Percentiles rank a stretch among this genome's conserved stretches.
Evolutionary conservation across 2,329 filamentous ascomycete species (phyloP).

Genomic region (Akanthomyces muscarius): DNA sequence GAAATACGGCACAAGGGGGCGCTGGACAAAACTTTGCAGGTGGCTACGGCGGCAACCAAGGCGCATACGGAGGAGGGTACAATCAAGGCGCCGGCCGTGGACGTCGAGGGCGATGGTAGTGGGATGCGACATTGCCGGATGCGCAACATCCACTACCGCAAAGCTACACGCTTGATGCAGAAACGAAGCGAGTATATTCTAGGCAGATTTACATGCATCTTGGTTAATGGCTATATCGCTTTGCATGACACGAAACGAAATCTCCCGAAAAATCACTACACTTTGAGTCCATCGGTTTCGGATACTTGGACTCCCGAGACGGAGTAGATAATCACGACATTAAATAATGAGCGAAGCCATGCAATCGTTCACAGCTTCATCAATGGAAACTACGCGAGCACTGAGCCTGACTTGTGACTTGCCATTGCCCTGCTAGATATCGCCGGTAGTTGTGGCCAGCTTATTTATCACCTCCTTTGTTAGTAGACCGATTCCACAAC

Average conservation of each 20-base stretch:
- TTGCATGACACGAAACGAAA: background rate
- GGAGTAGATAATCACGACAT: too few species aligned
- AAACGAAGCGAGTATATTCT: background rate
- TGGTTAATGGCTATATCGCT: too few species aligned
- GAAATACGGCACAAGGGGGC: constrained; percentile 39
- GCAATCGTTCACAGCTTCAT: too few species aligned
- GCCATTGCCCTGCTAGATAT: background rate
- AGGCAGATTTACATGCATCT: background rate
- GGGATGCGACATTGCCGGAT: background rate
- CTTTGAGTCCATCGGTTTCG: too few species aligned
- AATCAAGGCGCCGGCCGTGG: constrained; percentile 37
- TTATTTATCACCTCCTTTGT: too few species aligned
- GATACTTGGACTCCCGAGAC: too few species aligned
- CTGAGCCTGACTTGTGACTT: background rate
- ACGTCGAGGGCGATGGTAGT: constrained; percentile 28
- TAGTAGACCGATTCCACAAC: background rate
- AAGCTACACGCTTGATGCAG: background rate
- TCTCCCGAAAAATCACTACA: too few species aligned
- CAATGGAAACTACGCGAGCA: background rate
- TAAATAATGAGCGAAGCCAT: too few species aligned
- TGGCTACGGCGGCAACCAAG: constrained; percentile 50
- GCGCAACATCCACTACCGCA: background rate
- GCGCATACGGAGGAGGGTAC: constrained; percentile 47
- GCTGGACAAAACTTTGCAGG: constrained; percentile 51
- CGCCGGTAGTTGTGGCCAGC: background rate